phyloP scores from a whole-genome alignment of 768 basidiomycete species.

The Kwoniella sp. region DNA sequence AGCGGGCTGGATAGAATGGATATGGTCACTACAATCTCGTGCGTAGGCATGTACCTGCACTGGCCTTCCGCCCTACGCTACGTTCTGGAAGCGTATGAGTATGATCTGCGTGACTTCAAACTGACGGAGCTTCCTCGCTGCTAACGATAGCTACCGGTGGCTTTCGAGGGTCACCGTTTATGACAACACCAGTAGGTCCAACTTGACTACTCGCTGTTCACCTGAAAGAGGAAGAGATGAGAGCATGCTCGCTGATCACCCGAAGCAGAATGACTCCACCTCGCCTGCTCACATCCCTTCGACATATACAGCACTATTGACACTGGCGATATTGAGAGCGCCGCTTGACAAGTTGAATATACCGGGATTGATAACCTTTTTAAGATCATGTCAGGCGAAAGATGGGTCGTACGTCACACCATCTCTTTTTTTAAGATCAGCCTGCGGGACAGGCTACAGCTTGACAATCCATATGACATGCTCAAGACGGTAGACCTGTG shows the following conservation, averaged over 20 bases:
- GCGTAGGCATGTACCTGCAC: too few relatives aligned
- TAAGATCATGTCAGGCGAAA: conserved; percentile 70
- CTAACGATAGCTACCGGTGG: conserved; percentile 32
- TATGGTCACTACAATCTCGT: conserved; percentile 85
- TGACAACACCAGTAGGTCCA: conserved; percentile 58
- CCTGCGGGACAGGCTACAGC: too few relatives aligned
- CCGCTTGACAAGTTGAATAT: conserved; percentile 73
- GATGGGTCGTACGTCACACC: conserved; percentile 73
- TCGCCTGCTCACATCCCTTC: conserved; percentile 78
- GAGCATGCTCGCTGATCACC: too few relatives aligned
- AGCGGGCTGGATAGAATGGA: conserved; percentile 74
- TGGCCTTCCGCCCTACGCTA: too few relatives aligned
- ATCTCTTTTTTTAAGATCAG: not conserved
- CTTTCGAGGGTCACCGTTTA: conserved; percentile 75
- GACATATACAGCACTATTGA: conserved; percentile 86
- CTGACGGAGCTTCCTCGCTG: conserved; percentile 1
- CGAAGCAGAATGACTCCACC: conserved; percentile 26
- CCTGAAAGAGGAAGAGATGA: too few relatives aligned
- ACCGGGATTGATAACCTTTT: conserved; percentile 66
- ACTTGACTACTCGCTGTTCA: too few relatives aligned
- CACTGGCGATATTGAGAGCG: conserved; percentile 83
- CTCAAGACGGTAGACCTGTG: too few relatives aligned
- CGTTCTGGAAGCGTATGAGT: conserved; percentile 19
- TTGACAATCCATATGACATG: not conserved
- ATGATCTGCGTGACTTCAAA: too few relatives aligned